Evolutionary conservation across 805 yeast species (phyloP), one percentile per base, ranked within the genome.

Genomic region (Wickerhamiella domercqiae): DNA sequence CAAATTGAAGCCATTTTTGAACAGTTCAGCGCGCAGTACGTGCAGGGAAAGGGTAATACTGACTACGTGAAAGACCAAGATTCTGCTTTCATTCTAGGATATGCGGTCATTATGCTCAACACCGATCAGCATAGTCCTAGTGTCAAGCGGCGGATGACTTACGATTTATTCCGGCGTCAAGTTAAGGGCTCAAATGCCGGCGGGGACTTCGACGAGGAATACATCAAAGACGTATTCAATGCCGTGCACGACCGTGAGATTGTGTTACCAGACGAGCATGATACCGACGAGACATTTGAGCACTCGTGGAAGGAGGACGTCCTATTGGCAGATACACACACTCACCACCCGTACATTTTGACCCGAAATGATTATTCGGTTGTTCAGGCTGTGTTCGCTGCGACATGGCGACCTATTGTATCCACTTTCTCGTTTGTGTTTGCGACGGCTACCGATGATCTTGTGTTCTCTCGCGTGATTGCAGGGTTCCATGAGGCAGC

Each of bases 221-320:
- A 83, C 52, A 63, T 87, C 43, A 74, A 76, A 42, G 78, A 71
- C 45, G 83, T 87, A 19, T 90, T 80, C 56, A 61, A 69, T 19
- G 78, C 93, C 1, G 86, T 90, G 39, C 68, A 73, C 43, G 81
- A 77, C 39, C 71, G 78, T 37, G 99, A 90, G 57, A 90, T 90
- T 45, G 82, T 90, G 35, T 81, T 93, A 86, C 97, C 98, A 0
- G 97, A 90, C 51, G 98, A 90, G 51, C 96, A 87, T 49, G 93
- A 83, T 53, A 81, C 84, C 7, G 80, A 83, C 16, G 83, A 79
- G 53, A 78, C 94, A 75, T 87, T 86, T 57, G 96, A 86, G 52
- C 87, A 80, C 51, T 64, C 72, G 14, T 63, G 67, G 67, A 54
- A 53, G 22, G 57, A 50, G 30, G 45, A 54, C 34, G 49, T 59